Conservation (phyloP, 1,284 basidiomycete species). For the Moniliella sp. region DNA sequence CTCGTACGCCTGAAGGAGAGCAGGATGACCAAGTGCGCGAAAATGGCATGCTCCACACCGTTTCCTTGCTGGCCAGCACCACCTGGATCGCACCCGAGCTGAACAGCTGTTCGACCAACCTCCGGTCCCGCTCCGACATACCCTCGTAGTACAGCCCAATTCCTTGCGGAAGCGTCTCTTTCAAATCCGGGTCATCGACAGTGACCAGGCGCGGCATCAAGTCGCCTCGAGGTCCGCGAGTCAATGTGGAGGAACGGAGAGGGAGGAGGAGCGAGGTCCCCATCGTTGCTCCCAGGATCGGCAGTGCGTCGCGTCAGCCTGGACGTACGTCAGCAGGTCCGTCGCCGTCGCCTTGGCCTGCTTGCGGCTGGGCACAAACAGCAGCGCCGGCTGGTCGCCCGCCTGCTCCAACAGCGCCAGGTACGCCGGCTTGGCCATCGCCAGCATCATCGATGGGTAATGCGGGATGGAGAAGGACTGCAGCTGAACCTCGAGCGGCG, state of each 20-base stretch:
- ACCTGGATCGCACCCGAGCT: conserved; percentile 83
- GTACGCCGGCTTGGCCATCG: conserved; percentile 96
- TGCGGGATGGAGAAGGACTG: conserved; percentile 88
- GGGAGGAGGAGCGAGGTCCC: conserved; percentile 39
- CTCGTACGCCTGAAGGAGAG: conserved; percentile 95
- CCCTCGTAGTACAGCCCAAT: conserved; percentile 93
- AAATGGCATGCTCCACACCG: conserved; percentile 80
- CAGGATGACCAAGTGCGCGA: conserved; percentile 91
- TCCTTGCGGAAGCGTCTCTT: conserved; percentile 65
- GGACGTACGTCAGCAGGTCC: conserved; percentile 69
- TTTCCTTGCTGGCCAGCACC: conserved; percentile 79
- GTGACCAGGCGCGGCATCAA: conserved; percentile 71
- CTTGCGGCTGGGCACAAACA: conserved; percentile 78
- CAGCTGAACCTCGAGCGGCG: conserved; percentile 92
- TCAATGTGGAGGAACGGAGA: conserved; percentile 79
- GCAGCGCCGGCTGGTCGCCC: conserved; percentile 56
- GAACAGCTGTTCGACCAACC: conserved; percentile 79
- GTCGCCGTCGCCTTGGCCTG: conserved; percentile 82
- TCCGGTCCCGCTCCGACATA: conserved; percentile 67
- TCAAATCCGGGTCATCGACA: conserved; percentile 54
- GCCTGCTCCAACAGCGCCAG: conserved; percentile 77
- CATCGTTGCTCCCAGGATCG: too few species aligned
- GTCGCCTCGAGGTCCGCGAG: conserved; percentile 49
- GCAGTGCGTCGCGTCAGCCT: too few species aligned
- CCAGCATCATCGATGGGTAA: conserved; percentile 92